Evolutionary conservation across 2,329 filamentous ascomycete species (phyloP).

Genomic region (Aspergillus luchuensis): DNA sequence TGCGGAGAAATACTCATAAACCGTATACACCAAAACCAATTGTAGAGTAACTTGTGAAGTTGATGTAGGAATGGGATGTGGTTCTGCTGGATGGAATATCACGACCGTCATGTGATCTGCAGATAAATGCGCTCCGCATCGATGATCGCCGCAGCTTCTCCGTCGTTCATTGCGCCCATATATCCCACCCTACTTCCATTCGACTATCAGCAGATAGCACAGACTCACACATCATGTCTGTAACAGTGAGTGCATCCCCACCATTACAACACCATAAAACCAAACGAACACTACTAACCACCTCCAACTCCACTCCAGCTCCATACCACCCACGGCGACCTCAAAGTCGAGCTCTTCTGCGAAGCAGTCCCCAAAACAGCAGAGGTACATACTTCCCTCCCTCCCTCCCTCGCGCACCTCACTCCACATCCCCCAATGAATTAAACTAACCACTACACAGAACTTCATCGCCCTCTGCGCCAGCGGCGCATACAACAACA

Average conservation of each 20-base stretch:
- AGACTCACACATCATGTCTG: conserved; percentile 31
- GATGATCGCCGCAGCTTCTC: conserved; percentile 5
- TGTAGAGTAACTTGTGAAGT: not conserved
- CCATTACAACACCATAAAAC: not conserved
- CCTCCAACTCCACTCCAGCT: conserved; percentile 49
- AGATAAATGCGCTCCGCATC: conserved; percentile 7
- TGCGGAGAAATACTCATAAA: not conserved
- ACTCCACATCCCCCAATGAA: not conserved
- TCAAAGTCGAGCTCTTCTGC: conserved; percentile 97
- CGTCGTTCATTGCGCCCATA: conserved; percentile 1
- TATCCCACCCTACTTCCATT: not conserved
- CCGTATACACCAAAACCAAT: not conserved
- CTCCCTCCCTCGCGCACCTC: too few species aligned
- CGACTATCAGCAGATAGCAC: not conserved
- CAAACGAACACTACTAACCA: not conserved
- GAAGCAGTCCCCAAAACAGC: conserved; percentile 91
- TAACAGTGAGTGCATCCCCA: conserved; percentile 29
- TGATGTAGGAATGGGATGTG: not conserved
- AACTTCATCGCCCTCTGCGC: conserved; percentile 70
- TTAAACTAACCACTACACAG: conserved; percentile 30
- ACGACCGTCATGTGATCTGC: conserved; percentile 15
- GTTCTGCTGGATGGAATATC: not conserved
- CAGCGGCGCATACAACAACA: conserved; percentile 60
- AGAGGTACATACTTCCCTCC: conserved; percentile 57
- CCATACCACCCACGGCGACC: conserved; percentile 83